A percentile compares a stretch with the other conserved stretches of the same genome.
phyloP scores from a whole-genome alignment of 2,329 filamentous ascomycete genomes.

The Fusarium mexicanum region DNA sequence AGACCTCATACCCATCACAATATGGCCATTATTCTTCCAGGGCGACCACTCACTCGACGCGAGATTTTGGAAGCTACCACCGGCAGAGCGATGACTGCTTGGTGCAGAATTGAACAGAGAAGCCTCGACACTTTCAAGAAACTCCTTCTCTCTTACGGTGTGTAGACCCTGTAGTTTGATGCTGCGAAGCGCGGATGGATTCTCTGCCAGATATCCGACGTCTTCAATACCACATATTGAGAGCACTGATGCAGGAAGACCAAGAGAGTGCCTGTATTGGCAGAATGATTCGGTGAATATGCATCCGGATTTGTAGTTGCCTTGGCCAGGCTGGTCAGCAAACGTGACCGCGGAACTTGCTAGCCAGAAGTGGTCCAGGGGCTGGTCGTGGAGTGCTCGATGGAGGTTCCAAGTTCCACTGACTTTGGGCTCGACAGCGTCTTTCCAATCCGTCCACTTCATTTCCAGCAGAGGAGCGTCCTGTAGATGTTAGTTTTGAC shows the following conservation, averaged over 20 bases:
- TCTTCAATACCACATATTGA: constrained; percentile 15
- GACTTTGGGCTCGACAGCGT: constrained; percentile 47
- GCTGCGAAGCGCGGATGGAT: not conserved
- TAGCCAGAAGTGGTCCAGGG: constrained; percentile 50
- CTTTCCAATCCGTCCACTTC: constrained; percentile 38
- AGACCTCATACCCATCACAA: constrained; percentile 4
- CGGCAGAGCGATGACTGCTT: rapidly evolving
- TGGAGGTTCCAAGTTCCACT: constrained; percentile 47
- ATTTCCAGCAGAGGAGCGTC: constrained; percentile 47
- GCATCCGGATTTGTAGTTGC: constrained; percentile 16
- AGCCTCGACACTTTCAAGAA: constrained; percentile 8
- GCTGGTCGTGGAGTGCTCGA: not conserved
- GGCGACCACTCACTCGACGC: not conserved
- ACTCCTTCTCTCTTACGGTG: not conserved
- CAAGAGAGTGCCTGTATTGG: constrained; percentile 6
- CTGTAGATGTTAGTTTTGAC: not conserved
- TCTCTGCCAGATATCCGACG: constrained; percentile 17
- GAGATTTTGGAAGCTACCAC: not conserved
- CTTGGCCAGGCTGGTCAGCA: constrained; percentile 11
- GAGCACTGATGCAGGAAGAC: constrained; percentile 10
- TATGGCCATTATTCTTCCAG: not conserved
- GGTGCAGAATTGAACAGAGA: not conserved
- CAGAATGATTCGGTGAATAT: constrained; percentile 21
- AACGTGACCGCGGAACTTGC: constrained; percentile 3
- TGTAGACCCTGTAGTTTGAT: not conserved